Percentiles rank a stretch among this genome's conserved stretches.
These are phyloP conservation scores for Phytophthora hybrid DNA, from an alignment of 352 stramenopile genomes.

Conservation along the genomic window DNA sequence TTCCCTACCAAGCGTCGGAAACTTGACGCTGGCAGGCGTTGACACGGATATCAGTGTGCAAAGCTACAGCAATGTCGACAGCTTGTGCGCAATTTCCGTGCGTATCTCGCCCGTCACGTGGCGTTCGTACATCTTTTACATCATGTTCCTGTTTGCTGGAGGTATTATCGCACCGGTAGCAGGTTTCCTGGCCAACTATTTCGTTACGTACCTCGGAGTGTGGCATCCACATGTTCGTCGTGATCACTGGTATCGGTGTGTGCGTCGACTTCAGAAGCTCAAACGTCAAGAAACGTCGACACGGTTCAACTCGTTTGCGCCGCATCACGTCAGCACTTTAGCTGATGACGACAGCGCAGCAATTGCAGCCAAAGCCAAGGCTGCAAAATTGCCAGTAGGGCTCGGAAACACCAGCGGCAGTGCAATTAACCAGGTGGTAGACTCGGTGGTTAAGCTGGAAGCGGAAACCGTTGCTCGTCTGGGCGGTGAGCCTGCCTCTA, in stretches of 20 bases:
- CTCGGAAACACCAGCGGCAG: slow-evolving; percentile 21
- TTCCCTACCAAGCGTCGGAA: slow-evolving; percentile 50
- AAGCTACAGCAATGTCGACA: slow-evolving; percentile 54
- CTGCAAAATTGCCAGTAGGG: slow-evolving; percentile 25
- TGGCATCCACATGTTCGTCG: slow-evolving; percentile 87
- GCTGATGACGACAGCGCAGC: slow-evolving; percentile 42
- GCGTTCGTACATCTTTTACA: slow-evolving; percentile 67
- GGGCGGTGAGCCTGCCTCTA: slow-evolving; percentile 31
- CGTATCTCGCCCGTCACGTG: slow-evolving; percentile 65
- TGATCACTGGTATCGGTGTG: slow-evolving; percentile 86
- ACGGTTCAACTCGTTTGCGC: slow-evolving; percentile 84
- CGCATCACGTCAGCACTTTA: slow-evolving; percentile 61
- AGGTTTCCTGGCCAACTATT: slow-evolving; percentile 78
- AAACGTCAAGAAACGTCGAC: slow-evolving; percentile 78
- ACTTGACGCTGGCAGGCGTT: slow-evolving; percentile 59
- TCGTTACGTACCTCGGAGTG: slow-evolving; percentile 80
- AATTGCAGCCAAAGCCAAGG: slow-evolving; percentile 41
- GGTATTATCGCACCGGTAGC: slow-evolving; percentile 73
- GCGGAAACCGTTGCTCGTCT: slow-evolving; percentile 35
- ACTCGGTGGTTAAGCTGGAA: slow-evolving; percentile 47
- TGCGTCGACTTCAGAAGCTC: slow-evolving; percentile 76
- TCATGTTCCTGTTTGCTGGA: slow-evolving; percentile 75
- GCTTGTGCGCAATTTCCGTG: slow-evolving; percentile 73
- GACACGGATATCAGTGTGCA: slow-evolving; percentile 52
- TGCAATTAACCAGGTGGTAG: slow-evolving; percentile 41